Percentiles rank a stretch among this genome's conserved stretches.
Evolutionary conservation across 306 rosid species (phyloP).

Genomic region (Lathyrus sativus): DNA sequence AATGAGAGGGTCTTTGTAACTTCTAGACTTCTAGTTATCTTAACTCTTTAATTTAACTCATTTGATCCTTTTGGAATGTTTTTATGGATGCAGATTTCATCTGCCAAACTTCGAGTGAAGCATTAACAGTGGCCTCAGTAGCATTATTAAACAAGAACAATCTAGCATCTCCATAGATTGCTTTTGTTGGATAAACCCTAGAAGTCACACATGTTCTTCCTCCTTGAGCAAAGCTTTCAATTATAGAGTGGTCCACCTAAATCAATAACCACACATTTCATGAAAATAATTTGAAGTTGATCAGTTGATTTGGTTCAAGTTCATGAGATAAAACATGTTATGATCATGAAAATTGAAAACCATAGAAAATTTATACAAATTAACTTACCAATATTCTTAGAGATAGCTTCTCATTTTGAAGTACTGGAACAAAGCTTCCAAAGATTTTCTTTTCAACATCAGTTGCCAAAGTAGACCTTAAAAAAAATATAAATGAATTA

Average conservation of each 20-base stretch:
- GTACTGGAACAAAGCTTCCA: constrained; percentile 75
- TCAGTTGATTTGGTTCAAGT: background rate
- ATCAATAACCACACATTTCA: background rate
- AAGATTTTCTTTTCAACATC: constrained; percentile 59
- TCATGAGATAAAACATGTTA: background rate
- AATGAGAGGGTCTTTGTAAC: background rate
- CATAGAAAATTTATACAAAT: background rate
- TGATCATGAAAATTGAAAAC: no score
- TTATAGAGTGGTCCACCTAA: constrained; percentile 90
- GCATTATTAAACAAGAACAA: constrained; percentile 88
- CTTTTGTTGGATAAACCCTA: constrained; percentile 83
- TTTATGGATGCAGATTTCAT: constrained; percentile 91
- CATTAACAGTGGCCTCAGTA: constrained; percentile 57
- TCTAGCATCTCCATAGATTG: constrained; percentile 79
- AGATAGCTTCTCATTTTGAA: constrained; percentile 67
- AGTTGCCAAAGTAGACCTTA: constrained; percentile 74
- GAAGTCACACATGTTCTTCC: constrained; percentile 81
- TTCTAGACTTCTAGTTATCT: no score
- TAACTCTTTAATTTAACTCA: background rate
- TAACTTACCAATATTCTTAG: constrained; percentile 68
- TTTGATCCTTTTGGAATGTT: constrained; percentile 52
- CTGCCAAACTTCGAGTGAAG: constrained; percentile 79
- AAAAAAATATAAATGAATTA: background rate
- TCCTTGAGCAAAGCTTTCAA: constrained; percentile 92
- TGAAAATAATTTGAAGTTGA: background rate